Percentiles rank a stretch among this genome's conserved stretches.
These are phyloP conservation scores for Stereum hirsutum DNA, from an alignment of 1,284 basidiomycete species.

Conservation along the genomic window DNA sequence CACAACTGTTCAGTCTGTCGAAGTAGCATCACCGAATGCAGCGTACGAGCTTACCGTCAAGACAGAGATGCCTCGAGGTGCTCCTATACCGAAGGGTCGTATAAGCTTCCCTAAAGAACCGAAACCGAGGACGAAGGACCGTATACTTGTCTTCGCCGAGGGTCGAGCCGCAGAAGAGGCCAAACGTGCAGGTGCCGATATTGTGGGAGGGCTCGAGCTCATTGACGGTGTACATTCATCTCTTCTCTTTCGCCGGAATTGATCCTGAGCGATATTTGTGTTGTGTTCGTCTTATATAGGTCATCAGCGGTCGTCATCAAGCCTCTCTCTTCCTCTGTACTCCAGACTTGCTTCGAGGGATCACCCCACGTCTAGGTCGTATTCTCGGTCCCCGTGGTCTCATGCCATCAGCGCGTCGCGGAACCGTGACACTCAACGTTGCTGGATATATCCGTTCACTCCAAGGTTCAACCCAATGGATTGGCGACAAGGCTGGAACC, in stretches of 20 bases:
- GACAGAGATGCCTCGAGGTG: slow-evolving; percentile 66
- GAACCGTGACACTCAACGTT: slow-evolving; percentile 88
- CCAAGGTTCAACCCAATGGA: slow-evolving; percentile 86
- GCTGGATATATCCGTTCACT: slow-evolving; percentile 74
- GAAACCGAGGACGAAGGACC: slow-evolving; percentile 60
- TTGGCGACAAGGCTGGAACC: slow-evolving; percentile 80
- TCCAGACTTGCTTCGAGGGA: slow-evolving; percentile 67
- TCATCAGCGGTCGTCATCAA: slow-evolving; percentile 56
- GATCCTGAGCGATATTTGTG: not conserved
- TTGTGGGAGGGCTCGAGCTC: slow-evolving; percentile 81
- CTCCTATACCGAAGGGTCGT: slow-evolving; percentile 75
- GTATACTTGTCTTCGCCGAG: slow-evolving; percentile 84
- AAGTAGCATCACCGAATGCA: slow-evolving; percentile 65
- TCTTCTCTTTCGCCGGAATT: not conserved
- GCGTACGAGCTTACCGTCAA: slow-evolving; percentile 78
- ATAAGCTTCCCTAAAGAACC: slow-evolving; percentile 67
- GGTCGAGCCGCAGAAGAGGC: slow-evolving; percentile 71
- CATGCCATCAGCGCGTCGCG: slow-evolving; percentile 92
- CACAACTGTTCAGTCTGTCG: slow-evolving; percentile 53
- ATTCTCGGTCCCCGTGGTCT: slow-evolving; percentile 89
- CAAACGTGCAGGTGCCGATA: slow-evolving; percentile 73
- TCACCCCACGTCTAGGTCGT: slow-evolving; percentile 79
- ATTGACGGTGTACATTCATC: slow-evolving; percentile 59
- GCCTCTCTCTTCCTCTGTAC: slow-evolving; percentile 85
- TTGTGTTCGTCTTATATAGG: slow-evolving; percentile 26